These are phyloP conservation scores for Phytophthora rubi DNA, from an alignment of 352 stramenopile species.

Conservation along the genomic window DNA sequence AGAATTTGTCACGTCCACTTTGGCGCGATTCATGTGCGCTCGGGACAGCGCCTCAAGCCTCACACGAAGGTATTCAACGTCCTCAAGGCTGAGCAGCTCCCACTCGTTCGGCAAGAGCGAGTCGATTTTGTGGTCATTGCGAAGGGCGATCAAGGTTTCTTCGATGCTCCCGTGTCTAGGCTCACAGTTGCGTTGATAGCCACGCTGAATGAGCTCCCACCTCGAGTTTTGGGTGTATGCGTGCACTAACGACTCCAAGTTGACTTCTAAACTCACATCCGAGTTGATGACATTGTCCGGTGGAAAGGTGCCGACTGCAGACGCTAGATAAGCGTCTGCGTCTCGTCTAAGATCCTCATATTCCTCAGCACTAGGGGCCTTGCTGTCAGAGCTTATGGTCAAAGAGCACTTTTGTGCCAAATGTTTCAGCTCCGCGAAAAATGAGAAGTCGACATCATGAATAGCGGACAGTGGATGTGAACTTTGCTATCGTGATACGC, in stretches of 20 bases:
- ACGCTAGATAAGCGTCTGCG: constrained; percentile 17
- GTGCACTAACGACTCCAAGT: constrained; percentile 23
- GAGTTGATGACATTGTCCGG: constrained; percentile 10
- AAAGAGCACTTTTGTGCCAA: constrained; percentile 31
- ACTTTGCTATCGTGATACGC: constrained; percentile 9
- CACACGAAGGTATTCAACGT: constrained; percentile 40
- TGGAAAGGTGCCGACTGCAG: constrained; percentile 6
- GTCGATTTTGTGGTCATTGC: constrained; percentile 37
- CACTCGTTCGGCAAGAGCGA: constrained; percentile 47
- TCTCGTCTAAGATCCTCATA: constrained; percentile 14
- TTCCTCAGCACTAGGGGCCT: constrained; percentile 8
- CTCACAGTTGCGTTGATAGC: constrained; percentile 26
- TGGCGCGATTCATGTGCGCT: constrained; percentile 46
- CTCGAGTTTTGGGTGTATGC: constrained; percentile 19
- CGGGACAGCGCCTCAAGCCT: constrained; percentile 44
- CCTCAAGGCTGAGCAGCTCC: constrained; percentile 43
- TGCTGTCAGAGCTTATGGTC: constrained; percentile 1
- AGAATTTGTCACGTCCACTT: constrained; percentile 34
- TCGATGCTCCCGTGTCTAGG: constrained; percentile 1
- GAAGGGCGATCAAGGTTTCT: constrained; percentile 13
- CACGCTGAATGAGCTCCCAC: constrained; percentile 40
- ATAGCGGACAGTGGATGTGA: constrained; percentile 51
- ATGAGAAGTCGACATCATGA: constrained; percentile 37
- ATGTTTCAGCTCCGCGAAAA: constrained; percentile 40
- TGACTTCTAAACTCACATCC: constrained; percentile 19